Conservation (phyloP, 116 monocot species). For the Phalaenopsis hybrid region DNA sequence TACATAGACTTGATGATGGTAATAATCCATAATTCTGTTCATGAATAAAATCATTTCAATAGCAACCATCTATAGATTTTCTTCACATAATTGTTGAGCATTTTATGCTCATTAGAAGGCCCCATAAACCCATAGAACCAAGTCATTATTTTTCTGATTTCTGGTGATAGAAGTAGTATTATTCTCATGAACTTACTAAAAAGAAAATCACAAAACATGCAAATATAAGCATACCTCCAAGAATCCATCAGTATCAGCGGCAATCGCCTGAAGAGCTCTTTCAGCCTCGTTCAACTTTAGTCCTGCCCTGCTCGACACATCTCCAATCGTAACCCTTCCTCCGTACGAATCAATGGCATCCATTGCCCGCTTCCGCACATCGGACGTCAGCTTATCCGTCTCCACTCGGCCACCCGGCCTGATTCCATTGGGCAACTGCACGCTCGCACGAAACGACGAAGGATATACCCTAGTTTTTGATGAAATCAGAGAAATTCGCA, state of each 20-base stretch:
- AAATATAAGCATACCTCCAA: conserved; percentile 53
- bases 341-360: conserved; percentile 70
- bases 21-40: too few relatives aligned
- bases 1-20: background rate
- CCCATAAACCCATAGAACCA: background rate
- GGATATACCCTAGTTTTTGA: conserved; percentile 10
- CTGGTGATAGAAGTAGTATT: background rate
- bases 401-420: conserved; percentile 59
- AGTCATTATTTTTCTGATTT: background rate
- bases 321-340: conserved; percentile 84
- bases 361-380: conserved; percentile 64
- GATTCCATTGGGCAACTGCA: conserved; percentile 41
- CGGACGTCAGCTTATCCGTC: conserved; percentile 69
- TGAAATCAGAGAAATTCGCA: conserved; percentile 13
- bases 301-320: conserved; percentile 68
- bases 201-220: background rate
- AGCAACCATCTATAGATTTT: background rate
- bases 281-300: conserved; percentile 73
- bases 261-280: conserved; percentile 85
- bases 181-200: background rate
- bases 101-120: too few relatives aligned
- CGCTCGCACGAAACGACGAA: conserved; percentile 29
- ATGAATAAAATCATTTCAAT: too few relatives aligned
- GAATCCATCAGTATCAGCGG: conserved; percentile 85
- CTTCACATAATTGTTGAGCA: background rate